Base-by-base conservation (phyloP, 2,329 filamentous ascomycete genomes). In the Verticillium zaregamsianum region DNA sequence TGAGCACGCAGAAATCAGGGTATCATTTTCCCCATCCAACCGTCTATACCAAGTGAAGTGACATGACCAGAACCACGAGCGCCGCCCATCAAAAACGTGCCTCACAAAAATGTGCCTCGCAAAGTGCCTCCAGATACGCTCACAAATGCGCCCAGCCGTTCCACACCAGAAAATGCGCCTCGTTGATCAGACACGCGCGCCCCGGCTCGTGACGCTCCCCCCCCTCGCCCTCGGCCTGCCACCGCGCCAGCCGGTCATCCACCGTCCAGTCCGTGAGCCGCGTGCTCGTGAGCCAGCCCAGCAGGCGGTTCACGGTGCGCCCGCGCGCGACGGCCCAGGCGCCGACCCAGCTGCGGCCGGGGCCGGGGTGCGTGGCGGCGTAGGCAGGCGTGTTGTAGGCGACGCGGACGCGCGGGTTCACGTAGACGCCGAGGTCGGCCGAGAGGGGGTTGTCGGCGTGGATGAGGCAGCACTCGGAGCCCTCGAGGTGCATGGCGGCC, bases 381-480 rank as follows among this genome's bases (percentile, higher is more conserved):
- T 88, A 89, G 1, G 85, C 84, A 0, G 72, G 63, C 3, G 73
- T 71, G 64, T 79, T 85, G 69, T 91, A 92, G 2, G 82, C 87
- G 5, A 92, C 89, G 9, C 88, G 80, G 12, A 92, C 89, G 14
- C 82, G 81, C 2, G 89, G 88, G 70, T 92, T 92, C 45, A 92
- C 70, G 71, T 80, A 92, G 6, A 91, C 85, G 58, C 89, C 86
- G 60, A 74, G 66, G 6, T 73, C 72, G 61, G 69, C 69, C 5
- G 80, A 81, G 5, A 87, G 74, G 1, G 84, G 84, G 67, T 91
- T 92, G 68, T 92, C 90, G 2, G 86, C 85, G 70, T 92, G 90
- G 60, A 92, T 86, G 59, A 93, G 82, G 73, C 91, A 93, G 77
- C 90, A 93, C 74, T 93, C 90, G 15, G 86, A 90, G n/a, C 82